These are phyloP conservation scores for Diplodia seriata DNA, from an alignment of 2,329 filamentous ascomycete species.

Conservation along the genomic window DNA sequence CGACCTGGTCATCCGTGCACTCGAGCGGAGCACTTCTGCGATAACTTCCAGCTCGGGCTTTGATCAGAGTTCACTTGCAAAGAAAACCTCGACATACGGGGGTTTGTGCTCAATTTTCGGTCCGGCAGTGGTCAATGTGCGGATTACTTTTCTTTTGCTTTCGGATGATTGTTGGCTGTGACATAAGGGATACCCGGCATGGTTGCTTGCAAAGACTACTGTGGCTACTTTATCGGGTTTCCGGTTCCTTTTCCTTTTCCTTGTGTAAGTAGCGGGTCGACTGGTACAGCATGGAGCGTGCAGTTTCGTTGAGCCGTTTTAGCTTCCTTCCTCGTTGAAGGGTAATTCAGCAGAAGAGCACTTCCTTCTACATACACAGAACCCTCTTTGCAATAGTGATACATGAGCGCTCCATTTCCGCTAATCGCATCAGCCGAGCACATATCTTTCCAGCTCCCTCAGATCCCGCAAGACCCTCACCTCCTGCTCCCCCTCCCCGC, in stretches of 20 bases:
- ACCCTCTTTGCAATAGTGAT: not conserved
- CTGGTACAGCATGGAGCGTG: not conserved
- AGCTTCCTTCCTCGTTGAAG: not conserved
- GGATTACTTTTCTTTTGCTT: slow-evolving; percentile 10
- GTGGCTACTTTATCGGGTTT: slow-evolving; percentile 4
- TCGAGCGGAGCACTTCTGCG: not conserved
- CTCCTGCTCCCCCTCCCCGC: slow-evolving; percentile 11
- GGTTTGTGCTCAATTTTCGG: not conserved
- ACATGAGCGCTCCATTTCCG: not conserved
- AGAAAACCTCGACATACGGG: not conserved
- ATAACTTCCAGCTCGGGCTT: not conserved
- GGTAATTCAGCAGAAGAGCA: not conserved
- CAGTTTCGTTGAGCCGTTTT: not conserved
- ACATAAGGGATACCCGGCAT: slow-evolving; percentile 17
- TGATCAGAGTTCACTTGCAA: not conserved
- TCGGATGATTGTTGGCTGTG: not conserved
- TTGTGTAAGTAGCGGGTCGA: not conserved
- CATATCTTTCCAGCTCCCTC: slow-evolving; percentile 18
- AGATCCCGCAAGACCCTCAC: slow-evolving; percentile 21
- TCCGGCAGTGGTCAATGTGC: slow-evolving; percentile 2
- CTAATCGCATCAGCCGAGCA: not conserved
- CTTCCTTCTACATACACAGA: not conserved
- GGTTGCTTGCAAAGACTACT: slow-evolving; percentile 11
- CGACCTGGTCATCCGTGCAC: not conserved
- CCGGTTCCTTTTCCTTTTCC: not conserved